phyloP scores from a whole-genome alignment of 768 basidiomycete genomes.

The Cyclocybe aegerita region DNA sequence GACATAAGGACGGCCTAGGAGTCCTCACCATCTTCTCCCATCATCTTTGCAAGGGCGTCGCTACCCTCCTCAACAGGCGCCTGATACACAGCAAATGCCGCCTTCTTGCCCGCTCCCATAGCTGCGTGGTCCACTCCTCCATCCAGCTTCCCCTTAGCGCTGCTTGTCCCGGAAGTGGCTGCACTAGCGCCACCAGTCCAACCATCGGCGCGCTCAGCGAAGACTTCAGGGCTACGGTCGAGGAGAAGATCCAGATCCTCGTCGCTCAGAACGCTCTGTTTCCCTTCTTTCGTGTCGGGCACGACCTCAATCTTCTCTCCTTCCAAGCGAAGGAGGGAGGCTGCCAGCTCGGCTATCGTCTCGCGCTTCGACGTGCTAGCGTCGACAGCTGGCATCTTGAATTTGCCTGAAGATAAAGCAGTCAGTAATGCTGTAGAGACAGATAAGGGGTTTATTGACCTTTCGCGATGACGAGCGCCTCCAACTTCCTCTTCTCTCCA shows the following conservation, averaged over 20 bases:
- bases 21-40: slow-evolving; percentile 44
- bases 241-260: slow-evolving; percentile 78
- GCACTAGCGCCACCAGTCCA: slow-evolving; percentile 12
- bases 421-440: not conserved
- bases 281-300: slow-evolving; percentile 66
- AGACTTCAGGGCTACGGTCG: slow-evolving; percentile 77
- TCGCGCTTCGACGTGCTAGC: slow-evolving; percentile 51
- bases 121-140: slow-evolving; percentile 9
- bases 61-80: slow-evolving; percentile 59
- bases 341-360: slow-evolving; percentile 79
- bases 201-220: slow-evolving; percentile 40
- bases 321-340: slow-evolving; percentile 74
- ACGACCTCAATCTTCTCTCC: slow-evolving; percentile 91
- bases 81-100: slow-evolving; percentile 79
- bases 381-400: slow-evolving; percentile 68
- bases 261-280: slow-evolving; percentile 75
- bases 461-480: slow-evolving; percentile 94
- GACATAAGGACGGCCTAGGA: not conserved
- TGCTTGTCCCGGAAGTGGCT: no score
- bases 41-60: slow-evolving; percentile 68
- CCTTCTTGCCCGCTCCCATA: slow-evolving; percentile 35
- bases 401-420: slow-evolving; percentile 67
- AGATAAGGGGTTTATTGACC: slow-evolving; percentile 38
- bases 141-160: not conserved
- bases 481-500: slow-evolving; percentile 83